phyloP scores from a whole-genome alignment of 805 yeast genomes.

The Ogataea methanolica region DNA sequence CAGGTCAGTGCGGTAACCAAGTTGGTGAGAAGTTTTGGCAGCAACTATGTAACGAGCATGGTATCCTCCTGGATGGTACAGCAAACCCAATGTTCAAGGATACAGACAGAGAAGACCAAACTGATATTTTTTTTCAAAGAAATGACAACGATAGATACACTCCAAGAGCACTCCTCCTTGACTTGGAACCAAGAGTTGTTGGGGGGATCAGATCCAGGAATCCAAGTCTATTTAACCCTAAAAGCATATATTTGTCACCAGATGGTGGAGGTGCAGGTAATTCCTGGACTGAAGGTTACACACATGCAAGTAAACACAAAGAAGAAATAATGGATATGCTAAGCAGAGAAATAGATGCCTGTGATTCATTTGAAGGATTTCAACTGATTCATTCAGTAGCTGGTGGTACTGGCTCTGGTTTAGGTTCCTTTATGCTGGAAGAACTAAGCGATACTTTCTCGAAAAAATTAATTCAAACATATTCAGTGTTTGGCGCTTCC shows the following conservation, averaged over 20 bases:
- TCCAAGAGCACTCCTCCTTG: slow-evolving; percentile 82
- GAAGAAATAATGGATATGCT: slow-evolving; percentile 80
- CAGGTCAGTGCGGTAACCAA: slow-evolving; percentile 96
- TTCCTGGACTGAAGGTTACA: slow-evolving; percentile 90
- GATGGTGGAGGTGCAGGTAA: slow-evolving; percentile 94
- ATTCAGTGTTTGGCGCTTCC: slow-evolving; percentile 81
- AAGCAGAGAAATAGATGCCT: slow-evolving; percentile 84
- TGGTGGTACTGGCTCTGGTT: slow-evolving; percentile 98
- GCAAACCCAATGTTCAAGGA: slow-evolving; percentile 34
- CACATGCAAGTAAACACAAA: slow-evolving; percentile 60
- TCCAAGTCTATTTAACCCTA: slow-evolving; percentile 70
- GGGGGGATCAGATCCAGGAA: slow-evolving; percentile 47
- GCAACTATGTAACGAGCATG: slow-evolving; percentile 83
- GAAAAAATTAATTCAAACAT: slow-evolving; percentile 79
- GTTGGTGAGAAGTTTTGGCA: slow-evolving; percentile 92
- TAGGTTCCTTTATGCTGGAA: slow-evolving; percentile 81
- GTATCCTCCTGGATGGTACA: slow-evolving; percentile 64
- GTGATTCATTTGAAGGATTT: slow-evolving; percentile 87
- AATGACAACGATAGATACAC: slow-evolving; percentile 70
- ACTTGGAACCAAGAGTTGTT: slow-evolving; percentile 87
- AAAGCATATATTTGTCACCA: slow-evolving; percentile 74
- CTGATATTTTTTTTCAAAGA: slow-evolving; percentile 77
- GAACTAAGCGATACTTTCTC: slow-evolving; percentile 73
- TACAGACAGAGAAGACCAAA: slow-evolving; percentile 55
- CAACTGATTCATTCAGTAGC: slow-evolving; percentile 92